Evolutionary conservation across 2,329 filamentous ascomycete species (phyloP).

Genomic region (Sarocladium oryzae): DNA sequence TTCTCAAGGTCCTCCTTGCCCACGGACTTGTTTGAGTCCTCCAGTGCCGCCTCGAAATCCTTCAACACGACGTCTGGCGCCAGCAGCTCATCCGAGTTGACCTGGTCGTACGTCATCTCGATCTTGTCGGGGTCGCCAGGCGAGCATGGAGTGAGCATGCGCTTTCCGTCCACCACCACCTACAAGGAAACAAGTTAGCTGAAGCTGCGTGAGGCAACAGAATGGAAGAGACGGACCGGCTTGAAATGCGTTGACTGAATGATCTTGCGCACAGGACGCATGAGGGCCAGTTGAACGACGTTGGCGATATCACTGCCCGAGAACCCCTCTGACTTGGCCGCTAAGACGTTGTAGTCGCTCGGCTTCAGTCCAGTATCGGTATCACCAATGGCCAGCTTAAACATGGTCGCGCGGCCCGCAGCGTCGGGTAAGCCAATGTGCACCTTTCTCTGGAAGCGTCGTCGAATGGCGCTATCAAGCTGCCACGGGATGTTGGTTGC

Average conservation of each 20-base stretch:
- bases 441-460: constrained; percentile 91
- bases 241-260: constrained; percentile 98
- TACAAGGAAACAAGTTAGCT: constrained; percentile 25
- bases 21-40: constrained; percentile 82
- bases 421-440: constrained; percentile 90
- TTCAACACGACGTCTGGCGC: constrained; percentile 83
- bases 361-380: constrained; percentile 79
- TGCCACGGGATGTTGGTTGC: constrained; percentile 99
- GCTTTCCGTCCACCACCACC: constrained; percentile 62
- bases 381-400: constrained; percentile 87
- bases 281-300: constrained; percentile 89
- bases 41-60: constrained; percentile 91
- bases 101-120: constrained; percentile 90
- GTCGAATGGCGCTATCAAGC: constrained; percentile 88
- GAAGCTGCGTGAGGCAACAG: background rate
- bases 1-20: constrained; percentile 75
- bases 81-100: constrained; percentile 76
- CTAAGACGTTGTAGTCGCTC: constrained; percentile 74
- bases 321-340: constrained; percentile 82
- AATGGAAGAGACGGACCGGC: constrained; percentile 50
- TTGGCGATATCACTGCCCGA: constrained; percentile 95
- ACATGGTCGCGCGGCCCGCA: constrained; percentile 86
- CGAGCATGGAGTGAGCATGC: constrained; percentile 82
- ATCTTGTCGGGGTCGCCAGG: constrained; percentile 79
- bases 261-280: constrained; percentile 96